These are phyloP conservation scores for Domatiomyces catenatus DNA, from an alignment of 2,329 filamentous ascomycete species.

Conservation along the genomic window DNA sequence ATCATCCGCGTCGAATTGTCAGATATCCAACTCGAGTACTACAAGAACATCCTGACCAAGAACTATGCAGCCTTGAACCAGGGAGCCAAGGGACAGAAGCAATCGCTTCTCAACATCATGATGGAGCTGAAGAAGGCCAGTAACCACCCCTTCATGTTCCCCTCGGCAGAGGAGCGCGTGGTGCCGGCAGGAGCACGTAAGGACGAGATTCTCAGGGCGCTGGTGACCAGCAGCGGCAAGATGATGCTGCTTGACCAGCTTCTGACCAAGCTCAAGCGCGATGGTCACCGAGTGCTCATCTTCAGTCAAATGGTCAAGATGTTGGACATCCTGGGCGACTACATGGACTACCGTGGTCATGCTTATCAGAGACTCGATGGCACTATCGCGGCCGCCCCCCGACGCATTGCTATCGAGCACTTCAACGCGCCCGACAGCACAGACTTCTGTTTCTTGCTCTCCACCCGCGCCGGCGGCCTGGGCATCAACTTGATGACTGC, in stretches of 20 bases:
- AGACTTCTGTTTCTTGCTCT: constrained; percentile 92
- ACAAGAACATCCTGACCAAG: constrained; percentile 94
- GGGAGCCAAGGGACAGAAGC: constrained; percentile 78
- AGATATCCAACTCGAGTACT: constrained; percentile 92
- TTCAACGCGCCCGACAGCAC: constrained; percentile 95
- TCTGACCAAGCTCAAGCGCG: constrained; percentile 81
- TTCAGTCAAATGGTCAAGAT: constrained; percentile 99
- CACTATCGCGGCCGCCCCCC: constrained; percentile 74
- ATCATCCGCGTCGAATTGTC: constrained; percentile 96
- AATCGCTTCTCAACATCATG: constrained; percentile 93
- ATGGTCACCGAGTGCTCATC: constrained; percentile 89
- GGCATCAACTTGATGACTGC: constrained; percentile 98
- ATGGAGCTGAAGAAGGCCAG: constrained; percentile 99
- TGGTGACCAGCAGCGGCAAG: constrained; percentile 95
- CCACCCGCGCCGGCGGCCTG: constrained; percentile 88
- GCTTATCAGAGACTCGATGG: constrained; percentile 90
- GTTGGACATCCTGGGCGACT: constrained; percentile 90
- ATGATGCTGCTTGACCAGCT: constrained; percentile 98
- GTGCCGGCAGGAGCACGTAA: constrained; percentile 63
- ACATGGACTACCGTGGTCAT: constrained; percentile 82
- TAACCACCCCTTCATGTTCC: constrained; percentile 97
- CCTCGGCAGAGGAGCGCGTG: constrained; percentile 79
- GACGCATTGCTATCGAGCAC: constrained; percentile 90
- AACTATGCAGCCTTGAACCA: constrained; percentile 93
- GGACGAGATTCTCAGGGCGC: constrained; percentile 78